phyloP scores from a whole-genome alignment of 2,329 filamentous ascomycete species.

The Fusarium pilosicola region DNA sequence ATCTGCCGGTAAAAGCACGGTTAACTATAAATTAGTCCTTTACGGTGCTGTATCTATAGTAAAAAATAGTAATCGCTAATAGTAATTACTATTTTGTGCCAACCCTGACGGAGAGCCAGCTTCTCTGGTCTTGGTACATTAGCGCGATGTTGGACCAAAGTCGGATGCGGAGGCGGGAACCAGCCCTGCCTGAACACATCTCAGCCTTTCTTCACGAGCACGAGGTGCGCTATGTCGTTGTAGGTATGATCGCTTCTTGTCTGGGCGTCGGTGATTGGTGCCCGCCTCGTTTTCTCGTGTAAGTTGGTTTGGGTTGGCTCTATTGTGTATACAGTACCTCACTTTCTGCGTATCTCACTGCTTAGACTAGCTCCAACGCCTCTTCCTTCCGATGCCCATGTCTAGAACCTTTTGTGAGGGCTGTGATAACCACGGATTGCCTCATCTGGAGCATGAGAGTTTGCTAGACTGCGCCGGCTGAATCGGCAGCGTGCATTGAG shows the following conservation, averaged over 20 bases:
- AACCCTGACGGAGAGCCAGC: not conserved
- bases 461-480: constrained; percentile 12
- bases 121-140: not conserved
- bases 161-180: not conserved
- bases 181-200: constrained; percentile 10
- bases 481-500: constrained; percentile 6
- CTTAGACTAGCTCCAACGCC: constrained; percentile 12
- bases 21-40: no score
- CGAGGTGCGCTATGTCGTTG: constrained; percentile 6
- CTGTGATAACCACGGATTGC: constrained; percentile 11
- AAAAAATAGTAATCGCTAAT: no score
- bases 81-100: no score
- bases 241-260: constrained; percentile 11
- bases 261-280: constrained; percentile 33
- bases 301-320: not conserved
- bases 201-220: constrained; percentile 21
- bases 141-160: not conserved
- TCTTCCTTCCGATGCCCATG: not conserved
- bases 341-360: constrained; percentile 4
- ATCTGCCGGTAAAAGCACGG: no score
- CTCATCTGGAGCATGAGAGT: constrained; percentile 12
- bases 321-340: not conserved
- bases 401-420: not conserved
- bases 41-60: no score
- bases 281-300: constrained; percentile 28